Evolutionary conservation across 768 basidiomycete genomes (phyloP).

Genomic region (Russula brevipes): DNA sequence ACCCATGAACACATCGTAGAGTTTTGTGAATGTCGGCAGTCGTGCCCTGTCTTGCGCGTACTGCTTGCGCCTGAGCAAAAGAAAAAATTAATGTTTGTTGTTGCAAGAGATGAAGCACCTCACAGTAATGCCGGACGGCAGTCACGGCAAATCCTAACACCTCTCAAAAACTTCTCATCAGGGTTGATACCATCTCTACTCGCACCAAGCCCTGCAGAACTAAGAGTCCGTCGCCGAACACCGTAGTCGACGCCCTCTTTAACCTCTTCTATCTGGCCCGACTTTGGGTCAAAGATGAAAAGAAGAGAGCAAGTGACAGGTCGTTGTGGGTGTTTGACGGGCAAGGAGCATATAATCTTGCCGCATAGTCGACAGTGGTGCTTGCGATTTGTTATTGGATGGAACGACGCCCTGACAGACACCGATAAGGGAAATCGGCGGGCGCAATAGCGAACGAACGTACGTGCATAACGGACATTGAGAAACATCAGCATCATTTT

Average conservation of each 20-base stretch:
- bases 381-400: slow-evolving; percentile 86
- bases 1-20: slow-evolving; percentile 53
- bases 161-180: slow-evolving; percentile 82
- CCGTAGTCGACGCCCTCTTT: slow-evolving; percentile 79
- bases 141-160: slow-evolving; percentile 79
- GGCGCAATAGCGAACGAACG: slow-evolving; percentile 28
- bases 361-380: slow-evolving; percentile 97
- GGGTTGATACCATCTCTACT: slow-evolving; percentile 40
- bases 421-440: not conserved
- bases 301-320: slow-evolving; percentile 67
- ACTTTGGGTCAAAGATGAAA: slow-evolving; percentile 79
- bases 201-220: slow-evolving; percentile 25
- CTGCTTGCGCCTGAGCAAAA: slow-evolving; percentile 61
- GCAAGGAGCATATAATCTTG: slow-evolving; percentile 84
- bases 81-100: not conserved
- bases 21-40: slow-evolving; percentile 6
- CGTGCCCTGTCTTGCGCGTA: slow-evolving; percentile 52
- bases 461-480: slow-evolving; percentile 86
- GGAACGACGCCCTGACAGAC: slow-evolving; percentile 60
- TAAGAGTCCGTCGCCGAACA: slow-evolving; percentile 48
- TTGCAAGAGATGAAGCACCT: slow-evolving; percentile 32
- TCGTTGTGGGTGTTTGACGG: slow-evolving; percentile 66
- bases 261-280: slow-evolving; percentile 78
- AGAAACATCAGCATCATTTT: slow-evolving; percentile 69
- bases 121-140: slow-evolving; percentile 80